These are phyloP conservation scores for Puya raimondii DNA, from an alignment of 176 grass and related monocot species.

Conservation along the genomic window DNA sequence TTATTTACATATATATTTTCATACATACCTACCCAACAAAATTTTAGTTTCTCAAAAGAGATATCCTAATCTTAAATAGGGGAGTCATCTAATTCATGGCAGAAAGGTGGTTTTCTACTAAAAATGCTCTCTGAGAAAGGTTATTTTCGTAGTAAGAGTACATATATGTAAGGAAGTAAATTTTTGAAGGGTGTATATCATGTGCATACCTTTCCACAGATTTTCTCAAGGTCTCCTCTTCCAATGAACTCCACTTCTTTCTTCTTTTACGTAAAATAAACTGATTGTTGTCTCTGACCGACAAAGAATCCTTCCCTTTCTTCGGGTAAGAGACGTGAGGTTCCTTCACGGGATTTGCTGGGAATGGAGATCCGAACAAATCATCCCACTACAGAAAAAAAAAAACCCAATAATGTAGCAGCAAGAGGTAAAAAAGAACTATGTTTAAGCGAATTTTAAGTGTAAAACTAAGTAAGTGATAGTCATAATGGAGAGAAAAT, in stretches of 20 bases:
- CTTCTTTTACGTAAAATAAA: slow-evolving; percentile 3
- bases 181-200: background rate
- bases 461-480: background rate
- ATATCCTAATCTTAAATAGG: too few species aligned
- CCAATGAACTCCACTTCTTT: slow-evolving; percentile 5
- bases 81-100: too few species aligned
- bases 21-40: too few species aligned
- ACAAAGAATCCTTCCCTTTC: background rate
- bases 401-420: background rate
- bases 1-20: too few species aligned
- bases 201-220: background rate
- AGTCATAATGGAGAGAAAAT: too few species aligned
- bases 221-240: slow-evolving; percentile 4
- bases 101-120: too few species aligned
- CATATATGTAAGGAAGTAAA: background rate
- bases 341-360: background rate
- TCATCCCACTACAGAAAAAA: slow-evolving; percentile 1
- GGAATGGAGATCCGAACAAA: background rate
- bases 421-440: background rate
- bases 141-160: too few species aligned
- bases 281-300: background rate
- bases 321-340: background rate
- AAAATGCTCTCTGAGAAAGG: too few species aligned
- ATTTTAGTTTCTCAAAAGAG: too few species aligned
- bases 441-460: background rate